Conservation (phyloP, 2,329 filamentous ascomycete genomes). For the Fusarium siculi region DNA sequence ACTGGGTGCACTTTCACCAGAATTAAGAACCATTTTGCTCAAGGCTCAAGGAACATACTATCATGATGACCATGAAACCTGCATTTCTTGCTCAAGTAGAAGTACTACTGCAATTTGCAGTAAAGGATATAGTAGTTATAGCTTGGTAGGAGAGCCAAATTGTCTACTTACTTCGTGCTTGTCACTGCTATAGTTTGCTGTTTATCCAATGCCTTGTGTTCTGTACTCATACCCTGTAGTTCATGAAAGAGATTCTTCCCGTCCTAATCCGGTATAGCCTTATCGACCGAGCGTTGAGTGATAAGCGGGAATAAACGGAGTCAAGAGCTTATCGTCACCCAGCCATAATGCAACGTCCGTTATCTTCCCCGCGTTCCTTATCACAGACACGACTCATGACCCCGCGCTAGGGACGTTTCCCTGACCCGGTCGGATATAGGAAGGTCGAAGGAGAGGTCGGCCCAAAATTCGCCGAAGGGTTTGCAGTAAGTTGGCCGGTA, state of each 20-base stretch:
- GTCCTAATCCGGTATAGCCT: not conserved
- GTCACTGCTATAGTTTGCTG: not conserved
- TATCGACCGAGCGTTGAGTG: rapidly evolving
- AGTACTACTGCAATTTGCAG: rapidly evolving
- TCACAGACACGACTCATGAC: not conserved
- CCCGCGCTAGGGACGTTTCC: not conserved
- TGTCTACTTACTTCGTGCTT: rapidly evolving
- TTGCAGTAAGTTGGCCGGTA: not conserved
- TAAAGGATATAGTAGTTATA: no score
- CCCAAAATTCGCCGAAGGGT: not conserved
- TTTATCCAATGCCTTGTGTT: not conserved
- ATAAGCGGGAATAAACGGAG: not conserved
- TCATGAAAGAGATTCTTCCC: rapidly evolving
- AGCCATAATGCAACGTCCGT: not conserved
- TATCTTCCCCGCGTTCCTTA: not conserved
- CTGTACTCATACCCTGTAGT: not conserved
- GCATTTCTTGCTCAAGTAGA: no score
- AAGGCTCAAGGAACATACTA: rapidly evolving
- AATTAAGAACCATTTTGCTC: rapidly evolving
- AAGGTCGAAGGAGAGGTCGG: not conserved
- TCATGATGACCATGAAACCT: rapidly evolving
- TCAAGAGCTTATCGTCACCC: not conserved
- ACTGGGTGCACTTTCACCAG: rapidly evolving
- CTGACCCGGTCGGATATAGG: not conserved
- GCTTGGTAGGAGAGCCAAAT: rapidly evolving